phyloP scores from a whole-genome alignment of 441 rosid species.

The Populus hybrid region DNA sequence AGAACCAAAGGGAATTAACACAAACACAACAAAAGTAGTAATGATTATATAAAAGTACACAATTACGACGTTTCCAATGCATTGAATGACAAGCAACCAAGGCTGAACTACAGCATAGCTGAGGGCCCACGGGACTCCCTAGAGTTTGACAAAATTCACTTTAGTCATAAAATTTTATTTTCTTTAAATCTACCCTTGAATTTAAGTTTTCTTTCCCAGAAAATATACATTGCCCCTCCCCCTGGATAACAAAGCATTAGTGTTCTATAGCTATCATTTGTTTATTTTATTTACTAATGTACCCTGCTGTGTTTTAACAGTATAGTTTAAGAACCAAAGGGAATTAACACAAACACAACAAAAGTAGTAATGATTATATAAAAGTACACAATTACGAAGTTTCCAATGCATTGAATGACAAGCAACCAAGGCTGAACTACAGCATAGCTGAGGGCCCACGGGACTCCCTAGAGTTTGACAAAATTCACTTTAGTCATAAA shows the following conservation, averaged over 20 bases:
- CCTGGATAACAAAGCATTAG: too few relatives aligned
- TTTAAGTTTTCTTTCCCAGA: neutral
- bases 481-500: neutral
- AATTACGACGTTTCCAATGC: neutral
- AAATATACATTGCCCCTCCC: neutral
- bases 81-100: neutral
- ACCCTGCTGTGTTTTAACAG: neutral
- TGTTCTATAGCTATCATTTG: neutral
- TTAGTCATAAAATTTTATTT: neutral
- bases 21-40: constrained; percentile 4
- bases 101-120: neutral
- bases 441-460: neutral
- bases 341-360: neutral
- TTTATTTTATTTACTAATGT: neutral
- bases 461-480: neutral
- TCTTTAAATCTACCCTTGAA: neutral
- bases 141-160: neutral
- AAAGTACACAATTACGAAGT: neutral
- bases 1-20: neutral
- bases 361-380: neutral
- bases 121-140: neutral
- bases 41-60: neutral
- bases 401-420: neutral
- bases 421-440: neutral
- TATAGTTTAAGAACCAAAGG: neutral